phyloP scores from a whole-genome alignment of 176 grass and related monocot genomes.

The Zoysia pacifica region DNA sequence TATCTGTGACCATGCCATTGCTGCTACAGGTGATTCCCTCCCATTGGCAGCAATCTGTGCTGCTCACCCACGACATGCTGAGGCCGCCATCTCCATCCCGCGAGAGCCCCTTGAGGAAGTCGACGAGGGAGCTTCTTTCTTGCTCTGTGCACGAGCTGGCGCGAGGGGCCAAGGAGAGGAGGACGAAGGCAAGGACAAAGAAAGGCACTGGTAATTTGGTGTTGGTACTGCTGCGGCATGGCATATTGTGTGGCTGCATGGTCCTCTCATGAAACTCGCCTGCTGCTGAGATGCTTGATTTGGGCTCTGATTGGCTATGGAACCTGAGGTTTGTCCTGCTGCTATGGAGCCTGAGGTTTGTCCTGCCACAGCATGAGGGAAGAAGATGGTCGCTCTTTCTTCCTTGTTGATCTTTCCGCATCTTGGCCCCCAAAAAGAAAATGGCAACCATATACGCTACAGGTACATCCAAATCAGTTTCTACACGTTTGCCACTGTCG shows the following conservation, averaged over 20 bases:
- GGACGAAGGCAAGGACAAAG: not conserved
- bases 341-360: slow-evolving; percentile 15
- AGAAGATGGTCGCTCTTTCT: slow-evolving; percentile 34
- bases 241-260: slow-evolving; percentile 37
- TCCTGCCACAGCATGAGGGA: slow-evolving; percentile 19
- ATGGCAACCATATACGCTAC: slow-evolving; percentile 39
- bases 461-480: slow-evolving; percentile 40
- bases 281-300: not conserved
- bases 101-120: slow-evolving; percentile 50
- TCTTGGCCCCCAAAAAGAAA: slow-evolving; percentile 17
- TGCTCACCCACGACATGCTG: slow-evolving; percentile 44
- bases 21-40: slow-evolving; percentile 55
- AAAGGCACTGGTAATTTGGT: slow-evolving; percentile 5
- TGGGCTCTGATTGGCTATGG: slow-evolving; percentile 14
- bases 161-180: slow-evolving; percentile 26
- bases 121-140: slow-evolving; percentile 60
- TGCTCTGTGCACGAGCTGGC: slow-evolving; percentile 55
- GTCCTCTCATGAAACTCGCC: slow-evolving; percentile 43
- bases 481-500: slow-evolving; percentile 46
- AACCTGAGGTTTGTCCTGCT: slow-evolving; percentile 19
- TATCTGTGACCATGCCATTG: slow-evolving; percentile 36
- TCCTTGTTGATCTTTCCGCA: slow-evolving; percentile 18
- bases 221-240: slow-evolving; percentile 21
- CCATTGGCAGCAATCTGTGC: slow-evolving; percentile 71
- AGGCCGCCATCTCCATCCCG: slow-evolving; percentile 25